These are phyloP conservation scores for Xylariaceae sp. DNA, from an alignment of 2,329 filamentous ascomycete genomes.

Conservation along the genomic window DNA sequence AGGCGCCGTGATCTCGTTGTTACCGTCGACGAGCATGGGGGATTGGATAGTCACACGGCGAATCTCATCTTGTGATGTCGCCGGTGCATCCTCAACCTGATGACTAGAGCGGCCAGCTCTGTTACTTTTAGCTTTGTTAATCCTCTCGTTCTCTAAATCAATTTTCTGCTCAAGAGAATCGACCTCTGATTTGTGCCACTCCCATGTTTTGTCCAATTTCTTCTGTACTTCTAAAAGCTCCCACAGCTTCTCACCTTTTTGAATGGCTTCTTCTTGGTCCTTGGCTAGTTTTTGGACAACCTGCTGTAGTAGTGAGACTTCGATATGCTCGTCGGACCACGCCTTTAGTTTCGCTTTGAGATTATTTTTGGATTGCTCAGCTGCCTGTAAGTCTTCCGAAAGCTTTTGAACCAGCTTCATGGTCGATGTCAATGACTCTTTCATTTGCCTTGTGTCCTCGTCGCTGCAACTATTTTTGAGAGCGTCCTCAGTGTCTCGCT, in stretches of 20 bases:
- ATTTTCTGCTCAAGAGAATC: slow-evolving; percentile 17
- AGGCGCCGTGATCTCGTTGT: slow-evolving; percentile 31
- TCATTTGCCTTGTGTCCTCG: slow-evolving; percentile 23
- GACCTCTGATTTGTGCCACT: slow-evolving; percentile 26
- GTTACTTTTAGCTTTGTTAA: neutral
- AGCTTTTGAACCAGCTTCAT: slow-evolving; percentile 21
- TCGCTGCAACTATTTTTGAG: slow-evolving; percentile 27
- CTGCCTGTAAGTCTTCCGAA: slow-evolving; percentile 22
- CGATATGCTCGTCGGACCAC: slow-evolving; percentile 33
- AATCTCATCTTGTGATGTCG: slow-evolving; percentile 20
- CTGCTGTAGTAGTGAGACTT: slow-evolving; percentile 30
- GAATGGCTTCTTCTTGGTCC: slow-evolving; percentile 27
- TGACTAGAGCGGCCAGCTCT: neutral
- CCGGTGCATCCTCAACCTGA: neutral
- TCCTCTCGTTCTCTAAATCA: slow-evolving; percentile 14
- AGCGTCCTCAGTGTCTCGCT: slow-evolving; percentile 23
- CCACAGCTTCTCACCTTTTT: slow-evolving; percentile 29
- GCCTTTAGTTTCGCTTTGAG: slow-evolving; percentile 30
- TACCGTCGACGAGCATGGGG: slow-evolving; percentile 30
- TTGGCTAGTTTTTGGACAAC: slow-evolving; percentile 28
- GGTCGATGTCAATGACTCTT: slow-evolving; percentile 17
- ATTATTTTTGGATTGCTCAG: slow-evolving; percentile 21
- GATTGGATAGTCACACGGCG: slow-evolving; percentile 38
- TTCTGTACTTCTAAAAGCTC: slow-evolving; percentile 33
- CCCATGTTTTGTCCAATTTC: slow-evolving; percentile 29